Evolutionary conservation across 2,329 filamentous ascomycete species (phyloP), one percentile per base, ranked within the genome.

Genomic region (Elsinoe batatas): DNA sequence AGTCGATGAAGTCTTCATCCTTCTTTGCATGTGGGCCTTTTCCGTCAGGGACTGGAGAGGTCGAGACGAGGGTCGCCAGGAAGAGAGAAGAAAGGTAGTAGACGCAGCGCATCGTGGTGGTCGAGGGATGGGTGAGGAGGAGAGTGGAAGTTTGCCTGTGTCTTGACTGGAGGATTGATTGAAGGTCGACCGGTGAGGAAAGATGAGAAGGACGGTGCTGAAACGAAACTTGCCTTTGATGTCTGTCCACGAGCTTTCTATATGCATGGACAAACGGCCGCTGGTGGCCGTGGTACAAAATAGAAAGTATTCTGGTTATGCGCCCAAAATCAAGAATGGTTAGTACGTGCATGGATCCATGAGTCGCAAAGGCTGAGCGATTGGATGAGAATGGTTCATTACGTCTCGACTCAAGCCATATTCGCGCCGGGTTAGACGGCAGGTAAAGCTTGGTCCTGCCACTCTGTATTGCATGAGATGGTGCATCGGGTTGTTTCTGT

Each of bases 1-100:
- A 51, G 40, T 56, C 54, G 36, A 56, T 56, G 15, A 46, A 43
- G n/a, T 54, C 38, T 10, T 54, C 51, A 20, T 44, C 37, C 18
- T 43, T 43, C 37, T 26, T 43, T 15, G 12, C 26, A 35, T 13
- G 38, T 26, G 51, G 22, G 5, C 32, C 8, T 44, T 36, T 54
- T n/a, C 37, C 38, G 12, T 50, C 51, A 10, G 47, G 37, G 5
- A 55, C 30, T 5, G 42, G 18, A 7, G 33, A 46, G 3, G 42
- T 44, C 51, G 54, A 54, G 30, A 44, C 42, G 20, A 37, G 43
- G 40, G 12, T 20, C 49, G 20, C 49, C 47, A 49, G 37, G 35
- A 26, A 10, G 18, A 32, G 40, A 22, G 32, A 33, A 38, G 32
- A 36, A 37, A 55, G 56, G 30, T 55, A 22, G 26, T 11, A 35